Base-by-base conservation (phyloP, 176 grass and related monocot genomes). In the Alopecurus myosuroides region DNA sequence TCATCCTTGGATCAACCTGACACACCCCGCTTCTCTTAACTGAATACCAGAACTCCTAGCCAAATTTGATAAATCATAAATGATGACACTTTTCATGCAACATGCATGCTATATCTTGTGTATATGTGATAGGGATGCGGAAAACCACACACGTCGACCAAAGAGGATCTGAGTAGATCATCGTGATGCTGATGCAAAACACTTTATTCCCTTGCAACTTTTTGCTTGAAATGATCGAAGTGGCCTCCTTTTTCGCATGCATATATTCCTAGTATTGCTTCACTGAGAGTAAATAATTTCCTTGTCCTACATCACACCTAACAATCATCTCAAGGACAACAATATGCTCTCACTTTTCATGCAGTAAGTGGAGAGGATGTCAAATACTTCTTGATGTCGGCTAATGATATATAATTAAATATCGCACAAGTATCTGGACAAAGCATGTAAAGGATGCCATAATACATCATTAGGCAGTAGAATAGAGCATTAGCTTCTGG, bases 221-320 rank as follows among this genome's bases (percentile, higher is more conserved):
- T 84, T 88, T 76, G 55, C 81, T 79, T 76, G 62, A 83, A 88
- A 88, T 78, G 74, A 91, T 85, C 83, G n/a, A 77, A 65, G 73
- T 81, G 74, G 68, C 51, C 37, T 86, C 34, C 34, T 69, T 83
- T 95, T 77, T 85, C n/a, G 70, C 71, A 86, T 92, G 93, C 90
- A 89, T 88, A 91, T 89, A 93, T 97, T 96, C 91, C 94, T 96
- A 93, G 91, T 87, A 96, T 85, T 85, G 48, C 81, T 83, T 93
- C 86, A 85, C 73, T 83, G 83, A 74, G 81, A 65, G 58, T 62
- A 79, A 64, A 71, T 79, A 62, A 70, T 84, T 86, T 77, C 58
- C 50, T 82, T 82, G 63, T 70, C 70, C 85, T 81, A 64, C 55
- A 92, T 66, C 82, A 17, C 51, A 90, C 85, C 51, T 88, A 77